phyloP scores from a whole-genome alignment of 2,329 filamentous ascomycete genomes.

The Aspergillus udagawae region DNA sequence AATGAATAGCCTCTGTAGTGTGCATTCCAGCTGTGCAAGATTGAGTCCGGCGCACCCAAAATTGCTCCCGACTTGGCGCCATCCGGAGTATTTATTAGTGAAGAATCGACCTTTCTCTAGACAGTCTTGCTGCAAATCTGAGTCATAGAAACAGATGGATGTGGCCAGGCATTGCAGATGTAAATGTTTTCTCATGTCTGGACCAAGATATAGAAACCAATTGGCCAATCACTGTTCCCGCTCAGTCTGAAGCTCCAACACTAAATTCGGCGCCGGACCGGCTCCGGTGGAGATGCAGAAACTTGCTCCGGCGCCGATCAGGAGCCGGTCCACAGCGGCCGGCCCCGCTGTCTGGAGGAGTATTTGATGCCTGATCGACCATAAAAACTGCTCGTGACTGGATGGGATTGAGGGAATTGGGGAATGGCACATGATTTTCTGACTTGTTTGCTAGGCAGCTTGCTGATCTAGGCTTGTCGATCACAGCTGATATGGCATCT shows the following conservation, averaged over 20 bases:
- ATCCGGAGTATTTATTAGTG: neutral
- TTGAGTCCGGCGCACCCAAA: neutral
- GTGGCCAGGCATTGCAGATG: neutral
- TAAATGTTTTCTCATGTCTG: neutral
- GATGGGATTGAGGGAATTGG: neutral
- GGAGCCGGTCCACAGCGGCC: neutral
- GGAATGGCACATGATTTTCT: neutral
- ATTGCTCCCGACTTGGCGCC: neutral
- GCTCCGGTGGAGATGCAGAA: neutral
- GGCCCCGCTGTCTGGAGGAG: neutral
- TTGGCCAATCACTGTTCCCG: slow-evolving; percentile 2
- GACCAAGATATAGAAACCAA: neutral
- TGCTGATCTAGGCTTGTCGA: neutral
- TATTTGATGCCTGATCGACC: neutral
- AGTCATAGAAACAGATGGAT: neutral
- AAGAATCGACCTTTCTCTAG: neutral
- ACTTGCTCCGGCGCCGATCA: neutral
- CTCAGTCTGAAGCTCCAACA: neutral
- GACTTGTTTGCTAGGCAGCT: neutral
- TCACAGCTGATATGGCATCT: neutral
- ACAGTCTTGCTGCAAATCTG: neutral
- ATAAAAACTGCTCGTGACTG: neutral
- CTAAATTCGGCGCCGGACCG: neutral
- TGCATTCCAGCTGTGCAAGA: neutral
- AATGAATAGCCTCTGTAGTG: neutral